Evolutionary conservation across 352 stramenopile species (phyloP).

Genomic region (Pythium monospermum): DNA sequence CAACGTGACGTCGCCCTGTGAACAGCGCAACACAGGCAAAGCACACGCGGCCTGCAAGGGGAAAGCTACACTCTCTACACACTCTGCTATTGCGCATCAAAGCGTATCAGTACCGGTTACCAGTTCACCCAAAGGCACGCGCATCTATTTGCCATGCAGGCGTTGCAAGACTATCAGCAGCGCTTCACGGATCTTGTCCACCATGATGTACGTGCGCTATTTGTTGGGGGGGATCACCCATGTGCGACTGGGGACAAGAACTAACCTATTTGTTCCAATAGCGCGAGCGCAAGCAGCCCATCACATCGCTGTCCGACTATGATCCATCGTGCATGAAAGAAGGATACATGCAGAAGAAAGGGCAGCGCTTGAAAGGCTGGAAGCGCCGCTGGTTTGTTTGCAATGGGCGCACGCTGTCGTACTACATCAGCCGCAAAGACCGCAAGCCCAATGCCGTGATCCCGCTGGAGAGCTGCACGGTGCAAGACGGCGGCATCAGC

Average conservation of each 20-base stretch:
- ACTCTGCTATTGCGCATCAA: too few species aligned
- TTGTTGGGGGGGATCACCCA: too few species aligned
- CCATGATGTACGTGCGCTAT: slow-evolving; percentile 36
- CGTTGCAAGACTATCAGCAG: slow-evolving; percentile 72
- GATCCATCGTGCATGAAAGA: slow-evolving; percentile 73
- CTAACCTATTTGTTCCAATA: too few species aligned
- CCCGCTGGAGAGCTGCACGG: slow-evolving; percentile 67
- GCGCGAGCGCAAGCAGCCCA: slow-evolving; percentile 51
- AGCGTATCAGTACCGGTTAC: too few species aligned
- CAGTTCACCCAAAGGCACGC: too few species aligned
- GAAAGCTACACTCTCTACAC: too few species aligned
- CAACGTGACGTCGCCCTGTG: too few species aligned
- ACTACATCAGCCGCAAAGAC: slow-evolving; percentile 81
- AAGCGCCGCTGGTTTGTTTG: slow-evolving; percentile 86
- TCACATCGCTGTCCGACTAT: slow-evolving; percentile 43
- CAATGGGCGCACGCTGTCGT: slow-evolving; percentile 70
- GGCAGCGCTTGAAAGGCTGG: slow-evolving; percentile 75
- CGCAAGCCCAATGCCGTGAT: slow-evolving; percentile 81
- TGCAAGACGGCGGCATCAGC: slow-evolving; percentile 74
- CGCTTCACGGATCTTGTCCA: slow-evolving; percentile 76
- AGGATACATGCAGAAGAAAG: slow-evolving; percentile 83
- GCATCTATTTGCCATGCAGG: too few species aligned
- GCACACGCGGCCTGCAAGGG: too few species aligned
- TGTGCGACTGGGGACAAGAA: too few species aligned
- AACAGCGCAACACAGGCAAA: too few species aligned